Percentiles rank a stretch among this genome's conserved stretches.
phyloP scores from a whole-genome alignment of 306 rosid species.

The Castanea mollissima region DNA sequence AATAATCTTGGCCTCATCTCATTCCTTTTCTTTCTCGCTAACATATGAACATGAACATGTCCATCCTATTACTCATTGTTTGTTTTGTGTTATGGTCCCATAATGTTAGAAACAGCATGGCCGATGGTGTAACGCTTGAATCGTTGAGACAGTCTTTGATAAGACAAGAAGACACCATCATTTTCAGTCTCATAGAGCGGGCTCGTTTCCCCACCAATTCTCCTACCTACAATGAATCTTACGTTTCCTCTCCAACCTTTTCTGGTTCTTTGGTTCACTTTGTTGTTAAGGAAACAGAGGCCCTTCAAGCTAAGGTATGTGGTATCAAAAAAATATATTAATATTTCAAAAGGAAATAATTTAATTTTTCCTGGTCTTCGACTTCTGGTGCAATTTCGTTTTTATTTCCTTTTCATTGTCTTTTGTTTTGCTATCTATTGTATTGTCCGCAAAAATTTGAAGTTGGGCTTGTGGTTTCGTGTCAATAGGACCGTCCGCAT shows the following conservation, averaged over 20 bases:
- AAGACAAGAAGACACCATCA: slow-evolving; percentile 77
- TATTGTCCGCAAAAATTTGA: not conserved
- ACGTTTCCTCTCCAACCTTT: slow-evolving; percentile 20
- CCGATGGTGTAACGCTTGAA: slow-evolving; percentile 44
- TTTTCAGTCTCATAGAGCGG: slow-evolving; percentile 70
- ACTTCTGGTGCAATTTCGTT: not conserved
- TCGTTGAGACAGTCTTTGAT: slow-evolving; percentile 60
- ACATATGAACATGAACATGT: slow-evolving; percentile 8
- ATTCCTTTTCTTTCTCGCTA: too few relatives aligned
- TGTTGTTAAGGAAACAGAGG: slow-evolving; percentile 56
- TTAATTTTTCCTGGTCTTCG: not conserved
- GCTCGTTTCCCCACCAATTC: slow-evolving; percentile 64
- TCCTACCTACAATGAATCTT: slow-evolving; percentile 38
- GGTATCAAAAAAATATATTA: not conserved
- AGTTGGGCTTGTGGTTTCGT: not conserved
- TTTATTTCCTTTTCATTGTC: not conserved
- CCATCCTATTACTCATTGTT: slow-evolving; percentile 25
- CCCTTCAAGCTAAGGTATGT: slow-evolving; percentile 62
- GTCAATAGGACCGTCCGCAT: too few relatives aligned
- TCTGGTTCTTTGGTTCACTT: slow-evolving; percentile 55
- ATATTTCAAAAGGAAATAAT: too few relatives aligned
- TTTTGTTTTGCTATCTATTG: not conserved
- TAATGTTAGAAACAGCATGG: slow-evolving; percentile 9
- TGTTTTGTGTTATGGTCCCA: slow-evolving; percentile 18
- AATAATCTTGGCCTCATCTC: too few relatives aligned